Conservation (phyloP, 2,329 filamentous ascomycete species). For the Phoma herbarum region DNA sequence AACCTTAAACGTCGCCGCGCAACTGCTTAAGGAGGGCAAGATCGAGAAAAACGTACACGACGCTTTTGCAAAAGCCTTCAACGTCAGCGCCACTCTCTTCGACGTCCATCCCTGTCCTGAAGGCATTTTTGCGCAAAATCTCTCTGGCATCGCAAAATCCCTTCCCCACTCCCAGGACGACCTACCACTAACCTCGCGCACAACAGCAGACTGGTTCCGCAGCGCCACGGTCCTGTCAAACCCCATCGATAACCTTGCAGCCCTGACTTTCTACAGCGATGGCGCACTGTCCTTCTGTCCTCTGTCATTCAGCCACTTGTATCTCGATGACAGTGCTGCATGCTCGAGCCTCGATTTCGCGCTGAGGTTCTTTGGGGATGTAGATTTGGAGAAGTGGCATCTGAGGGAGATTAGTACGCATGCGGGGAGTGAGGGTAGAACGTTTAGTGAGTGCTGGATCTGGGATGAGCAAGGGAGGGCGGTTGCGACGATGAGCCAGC, state of each 20-base stretch:
- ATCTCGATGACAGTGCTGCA: constrained; percentile 56
- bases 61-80: constrained; percentile 42
- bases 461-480: constrained; percentile 57
- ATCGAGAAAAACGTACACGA: constrained; percentile 29
- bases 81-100: constrained; percentile 41
- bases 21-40: constrained; percentile 23
- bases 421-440: constrained; percentile 54
- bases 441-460: constrained; percentile 57
- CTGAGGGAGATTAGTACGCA: constrained; percentile 54
- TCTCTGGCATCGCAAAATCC: constrained; percentile 53
- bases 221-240: constrained; percentile 26
- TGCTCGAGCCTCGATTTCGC: constrained; percentile 62
- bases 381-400: constrained; percentile 57
- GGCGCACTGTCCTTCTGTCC: constrained; percentile 57
- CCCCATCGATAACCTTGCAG: constrained; percentile 48
- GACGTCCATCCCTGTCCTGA: constrained; percentile 52
- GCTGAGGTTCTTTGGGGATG: constrained; percentile 53
- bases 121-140: constrained; percentile 57
- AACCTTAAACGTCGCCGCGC: not conserved
- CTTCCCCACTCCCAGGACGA: constrained; percentile 49
- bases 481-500: constrained; percentile 61
- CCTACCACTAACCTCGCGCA: constrained; percentile 44
- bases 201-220: constrained; percentile 56
- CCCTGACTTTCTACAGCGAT: constrained; percentile 58
- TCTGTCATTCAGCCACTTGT: constrained; percentile 54